Conservation (phyloP, 768 basidiomycete species). For the Mycena epipterygia region DNA sequence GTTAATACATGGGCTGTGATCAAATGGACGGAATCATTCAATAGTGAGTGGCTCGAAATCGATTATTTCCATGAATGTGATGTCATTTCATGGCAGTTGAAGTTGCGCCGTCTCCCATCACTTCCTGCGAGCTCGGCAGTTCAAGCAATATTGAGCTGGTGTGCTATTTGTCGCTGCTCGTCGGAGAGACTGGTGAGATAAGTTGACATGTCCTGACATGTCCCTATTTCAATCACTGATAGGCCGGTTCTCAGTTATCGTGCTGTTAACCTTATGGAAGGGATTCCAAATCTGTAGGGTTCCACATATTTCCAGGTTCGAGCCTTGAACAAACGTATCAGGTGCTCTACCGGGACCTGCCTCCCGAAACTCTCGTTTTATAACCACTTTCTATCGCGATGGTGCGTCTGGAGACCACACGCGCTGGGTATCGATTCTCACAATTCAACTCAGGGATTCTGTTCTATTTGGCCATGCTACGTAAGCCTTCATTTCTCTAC, state of each 20-base stretch:
- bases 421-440: not conserved
- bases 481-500: not conserved
- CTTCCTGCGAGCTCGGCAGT: not conserved
- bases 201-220: too few relatives aligned
- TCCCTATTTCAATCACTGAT: not conserved
- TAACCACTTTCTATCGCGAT: constrained; percentile 22
- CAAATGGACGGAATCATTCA: not conserved
- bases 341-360: not conserved
- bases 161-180: not conserved
- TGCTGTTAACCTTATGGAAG: constrained; percentile 23
- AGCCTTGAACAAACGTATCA: not conserved
- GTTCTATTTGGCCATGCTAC: constrained; percentile 25
- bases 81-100: not conserved
- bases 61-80: not conserved
- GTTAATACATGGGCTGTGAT: not conserved
- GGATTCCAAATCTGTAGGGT: not conserved
- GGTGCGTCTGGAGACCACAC: not conserved
- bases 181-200: constrained; percentile 18
- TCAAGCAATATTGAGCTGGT: constrained; percentile 12
- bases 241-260: not conserved
- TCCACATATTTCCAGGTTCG: not conserved
- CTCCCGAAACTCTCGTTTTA: not conserved
- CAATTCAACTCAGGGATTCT: not conserved
- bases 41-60: not conserved
- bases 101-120: not conserved